Evolutionary conservation across 78 protist species (phyloP).

Genomic region (Protostelium mycophagum): DNA sequence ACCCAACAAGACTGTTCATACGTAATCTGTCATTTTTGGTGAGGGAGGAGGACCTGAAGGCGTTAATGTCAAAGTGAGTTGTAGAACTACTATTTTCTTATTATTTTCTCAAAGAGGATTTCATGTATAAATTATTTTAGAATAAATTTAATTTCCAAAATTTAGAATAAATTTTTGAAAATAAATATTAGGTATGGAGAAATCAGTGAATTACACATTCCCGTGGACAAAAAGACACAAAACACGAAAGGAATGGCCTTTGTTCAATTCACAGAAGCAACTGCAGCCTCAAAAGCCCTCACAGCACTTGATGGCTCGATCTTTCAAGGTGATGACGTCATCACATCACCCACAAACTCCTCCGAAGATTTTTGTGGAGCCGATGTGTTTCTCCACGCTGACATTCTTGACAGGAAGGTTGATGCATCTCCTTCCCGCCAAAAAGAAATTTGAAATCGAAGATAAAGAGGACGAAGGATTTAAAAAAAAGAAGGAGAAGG

Average conservation of each 20-base stretch:
- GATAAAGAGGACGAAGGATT: neutral
- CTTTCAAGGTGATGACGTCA: too few species aligned
- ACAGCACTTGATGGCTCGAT: constrained; percentile 42
- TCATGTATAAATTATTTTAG: too few species aligned
- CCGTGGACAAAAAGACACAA: constrained; percentile 71
- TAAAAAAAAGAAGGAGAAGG: constrained; percentile 39
- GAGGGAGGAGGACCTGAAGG: constrained; percentile 35
- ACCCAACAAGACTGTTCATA: constrained; percentile 45
- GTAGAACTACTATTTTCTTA: neutral
- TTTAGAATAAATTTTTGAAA: too few species aligned
- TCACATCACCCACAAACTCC: too few species aligned
- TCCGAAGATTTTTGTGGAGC: too few species aligned
- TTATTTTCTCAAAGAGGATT: neutral
- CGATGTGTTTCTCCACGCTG: too few species aligned
- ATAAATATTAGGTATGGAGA: constrained; percentile 40
- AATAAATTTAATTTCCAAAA: too few species aligned
- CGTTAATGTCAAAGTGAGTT: constrained; percentile 2
- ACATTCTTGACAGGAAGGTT: constrained; percentile 74
- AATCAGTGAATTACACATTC: constrained; percentile 78
- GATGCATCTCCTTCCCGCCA: constrained; percentile 82
- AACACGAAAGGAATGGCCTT: constrained; percentile 82
- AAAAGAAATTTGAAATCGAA: neutral
- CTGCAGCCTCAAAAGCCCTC: constrained; percentile 73
- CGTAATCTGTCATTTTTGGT: constrained; percentile 47
- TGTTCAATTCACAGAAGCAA: constrained; percentile 67